These are phyloP conservation scores for Kodamaea jinghongensis DNA, from an alignment of 805 yeast species.

Conservation along the genomic window DNA sequence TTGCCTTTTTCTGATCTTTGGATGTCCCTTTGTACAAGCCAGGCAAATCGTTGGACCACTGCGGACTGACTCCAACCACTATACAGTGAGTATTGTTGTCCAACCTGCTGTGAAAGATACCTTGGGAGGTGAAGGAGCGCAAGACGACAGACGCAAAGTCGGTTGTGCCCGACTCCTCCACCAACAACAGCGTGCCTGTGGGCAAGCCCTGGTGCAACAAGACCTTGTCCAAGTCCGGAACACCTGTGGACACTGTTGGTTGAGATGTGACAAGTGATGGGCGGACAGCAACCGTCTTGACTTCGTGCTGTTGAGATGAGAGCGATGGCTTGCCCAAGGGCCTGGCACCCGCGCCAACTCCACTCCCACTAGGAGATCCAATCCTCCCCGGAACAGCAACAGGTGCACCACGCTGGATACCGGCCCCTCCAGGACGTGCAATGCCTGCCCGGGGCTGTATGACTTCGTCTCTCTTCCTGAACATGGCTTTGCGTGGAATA, in stretches of 20 bases:
- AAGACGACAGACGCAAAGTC: slow-evolving; percentile 75
- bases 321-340: too few relatives aligned
- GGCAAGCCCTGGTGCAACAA: slow-evolving; percentile 86
- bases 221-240: slow-evolving; percentile 68
- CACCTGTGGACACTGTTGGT: slow-evolving; percentile 78
- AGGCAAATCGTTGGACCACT: slow-evolving; percentile 71
- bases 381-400: too few relatives aligned
- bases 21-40: slow-evolving; percentile 70
- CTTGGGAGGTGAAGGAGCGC: slow-evolving; percentile 74
- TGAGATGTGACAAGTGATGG: slow-evolving; percentile 78
- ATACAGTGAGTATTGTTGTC: slow-evolving; percentile 52
- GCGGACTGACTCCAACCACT: slow-evolving; percentile 55
- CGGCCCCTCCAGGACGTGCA: too few relatives aligned
- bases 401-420: too few relatives aligned
- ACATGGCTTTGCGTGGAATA: too few relatives aligned
- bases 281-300: slow-evolving; percentile 53
- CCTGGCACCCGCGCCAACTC: too few relatives aligned
- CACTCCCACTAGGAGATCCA: too few relatives aligned
- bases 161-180: slow-evolving; percentile 86
- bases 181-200: slow-evolving; percentile 61
- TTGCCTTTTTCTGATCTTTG: slow-evolving; percentile 61
- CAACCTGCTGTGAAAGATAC: slow-evolving; percentile 61
- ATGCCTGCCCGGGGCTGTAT: too few relatives aligned
- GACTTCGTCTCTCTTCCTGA: too few relatives aligned
- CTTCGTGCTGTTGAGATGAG: too few relatives aligned